Evolutionary conservation across 495 filamentous ascomycete genomes (phyloP).

Genomic region (Ramalina peruviana): DNA sequence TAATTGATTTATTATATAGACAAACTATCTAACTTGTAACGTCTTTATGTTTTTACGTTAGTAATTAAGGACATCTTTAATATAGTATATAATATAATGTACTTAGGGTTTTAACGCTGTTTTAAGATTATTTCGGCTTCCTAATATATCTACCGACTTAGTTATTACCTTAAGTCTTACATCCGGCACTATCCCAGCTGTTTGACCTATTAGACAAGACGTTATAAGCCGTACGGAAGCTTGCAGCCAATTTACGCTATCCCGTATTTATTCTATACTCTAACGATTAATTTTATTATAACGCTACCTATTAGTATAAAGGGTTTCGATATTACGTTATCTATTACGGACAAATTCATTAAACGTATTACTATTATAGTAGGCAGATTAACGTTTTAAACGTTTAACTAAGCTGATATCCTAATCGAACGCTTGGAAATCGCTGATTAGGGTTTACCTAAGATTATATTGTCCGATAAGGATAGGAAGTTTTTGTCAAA

Average conservation of each 20-base stretch:
- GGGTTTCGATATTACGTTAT: background rate
- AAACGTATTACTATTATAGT: background rate
- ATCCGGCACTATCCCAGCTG: background rate
- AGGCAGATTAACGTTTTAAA: background rate
- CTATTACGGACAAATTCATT: background rate
- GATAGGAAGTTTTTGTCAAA: background rate
- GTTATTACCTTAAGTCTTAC: too few relatives aligned
- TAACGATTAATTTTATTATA: conserved; percentile 1
- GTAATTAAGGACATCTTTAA: too few relatives aligned
- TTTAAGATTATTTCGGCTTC: too few relatives aligned
- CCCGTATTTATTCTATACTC: background rate
- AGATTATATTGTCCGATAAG: background rate
- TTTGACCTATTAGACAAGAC: background rate
- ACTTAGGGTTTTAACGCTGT: too few relatives aligned
- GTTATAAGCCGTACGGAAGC: background rate
- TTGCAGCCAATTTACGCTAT: too few relatives aligned
- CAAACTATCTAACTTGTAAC: too few relatives aligned
- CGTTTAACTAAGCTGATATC: background rate
- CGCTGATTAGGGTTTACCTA: background rate
- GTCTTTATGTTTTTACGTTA: too few relatives aligned
- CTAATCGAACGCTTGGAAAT: too few relatives aligned
- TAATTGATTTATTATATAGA: too few relatives aligned
- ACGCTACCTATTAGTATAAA: too few relatives aligned
- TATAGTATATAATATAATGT: too few relatives aligned
- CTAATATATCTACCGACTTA: too few relatives aligned